Base-by-base conservation (phyloP, 2,329 filamentous ascomycete species). In the Cyclaneusma minus region DNA sequence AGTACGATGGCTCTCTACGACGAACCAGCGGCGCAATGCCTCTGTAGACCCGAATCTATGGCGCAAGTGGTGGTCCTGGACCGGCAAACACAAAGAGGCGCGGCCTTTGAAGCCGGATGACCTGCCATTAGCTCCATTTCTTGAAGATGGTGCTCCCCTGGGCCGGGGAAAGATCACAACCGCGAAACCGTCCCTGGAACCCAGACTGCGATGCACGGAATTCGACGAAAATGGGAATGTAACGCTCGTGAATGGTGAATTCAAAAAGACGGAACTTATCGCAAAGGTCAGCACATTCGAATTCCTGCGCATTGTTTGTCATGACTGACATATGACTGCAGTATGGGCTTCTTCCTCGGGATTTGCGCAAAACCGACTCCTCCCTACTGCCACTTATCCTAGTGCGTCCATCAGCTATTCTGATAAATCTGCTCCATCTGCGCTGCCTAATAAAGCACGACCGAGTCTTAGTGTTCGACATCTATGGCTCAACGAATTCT, bases 331-430 rank as follows among this genome's bases (percentile, higher is more conserved):
- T 12, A 29, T 18, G 24, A 13, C 15, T 35, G 28, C 36, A 87
- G 80, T 94, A 93, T 48, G 85, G 85, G 21, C 66, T 95, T 14
- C 66, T 94, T 25, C 87, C 89, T 29, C 85, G 89, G 34, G 89
- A 98, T 58, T 62, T 98, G 30, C 80, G 89, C 42, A 98, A 98
- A 55, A 94, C 98, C 45, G 89, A 98, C 50, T 94, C 85, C 9
- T 93, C 83, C 31, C 81, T 91, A 33, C 68, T 98, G 13, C 89
- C 89, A 6, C 85, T 94, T 45, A 95, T 98, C 30, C 74, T 95
- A 37, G 75, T 98, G 36, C 83, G 89, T 17, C 84, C 83, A 5
- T 85, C 80, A 6, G 83, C 87, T 4, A 95, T 98, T 35, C 64
- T 98, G 2, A 79, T 98, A 40, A 98, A 95, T 46, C 65, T 98